Conservation (phyloP, 148 eudicot genomes). For the Silene latifolia region DNA sequence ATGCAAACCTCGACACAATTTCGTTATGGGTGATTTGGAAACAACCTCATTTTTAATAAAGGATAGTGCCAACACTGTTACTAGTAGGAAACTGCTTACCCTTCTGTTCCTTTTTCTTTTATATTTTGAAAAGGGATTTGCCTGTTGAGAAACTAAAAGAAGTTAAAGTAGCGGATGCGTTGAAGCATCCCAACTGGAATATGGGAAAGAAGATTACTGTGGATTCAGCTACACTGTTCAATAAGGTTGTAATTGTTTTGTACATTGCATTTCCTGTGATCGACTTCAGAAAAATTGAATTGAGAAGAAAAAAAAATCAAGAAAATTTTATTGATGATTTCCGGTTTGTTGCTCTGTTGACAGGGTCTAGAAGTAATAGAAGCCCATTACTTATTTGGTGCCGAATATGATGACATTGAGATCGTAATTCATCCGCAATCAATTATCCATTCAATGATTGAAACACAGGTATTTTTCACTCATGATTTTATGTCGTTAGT, state of each 20-base stretch:
- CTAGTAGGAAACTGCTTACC: slow-evolving; percentile 8
- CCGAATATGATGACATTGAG: slow-evolving; percentile 84
- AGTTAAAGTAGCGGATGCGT: slow-evolving; percentile 92
- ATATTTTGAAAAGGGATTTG: slow-evolving; percentile 63
- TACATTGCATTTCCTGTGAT: background rate
- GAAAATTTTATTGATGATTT: background rate
- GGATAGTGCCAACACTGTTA: background rate
- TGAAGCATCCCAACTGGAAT: slow-evolving; percentile 98
- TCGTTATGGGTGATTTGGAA: no score
- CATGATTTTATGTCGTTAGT: background rate
- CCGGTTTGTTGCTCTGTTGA: slow-evolving; percentile 17
- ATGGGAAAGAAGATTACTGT: slow-evolving; percentile 99
- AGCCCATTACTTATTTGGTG: slow-evolving; percentile 97
- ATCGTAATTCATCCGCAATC: slow-evolving; percentile 97
- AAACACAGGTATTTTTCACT: slow-evolving; percentile 67
- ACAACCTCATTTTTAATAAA: no score
- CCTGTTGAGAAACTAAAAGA: slow-evolving; percentile 93
- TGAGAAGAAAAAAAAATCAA: background rate
- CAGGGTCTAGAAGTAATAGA: slow-evolving; percentile 99
- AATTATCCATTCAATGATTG: slow-evolving; percentile 95
- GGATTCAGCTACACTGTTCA: slow-evolving; percentile 96
- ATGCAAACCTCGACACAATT: no score
- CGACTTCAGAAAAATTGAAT: background rate
- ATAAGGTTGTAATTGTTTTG: slow-evolving; percentile 50
- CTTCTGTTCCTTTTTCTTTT: background rate